phyloP scores from a whole-genome alignment of 2,329 filamentous ascomycete genomes.

The Trichoderma brevicompactum region DNA sequence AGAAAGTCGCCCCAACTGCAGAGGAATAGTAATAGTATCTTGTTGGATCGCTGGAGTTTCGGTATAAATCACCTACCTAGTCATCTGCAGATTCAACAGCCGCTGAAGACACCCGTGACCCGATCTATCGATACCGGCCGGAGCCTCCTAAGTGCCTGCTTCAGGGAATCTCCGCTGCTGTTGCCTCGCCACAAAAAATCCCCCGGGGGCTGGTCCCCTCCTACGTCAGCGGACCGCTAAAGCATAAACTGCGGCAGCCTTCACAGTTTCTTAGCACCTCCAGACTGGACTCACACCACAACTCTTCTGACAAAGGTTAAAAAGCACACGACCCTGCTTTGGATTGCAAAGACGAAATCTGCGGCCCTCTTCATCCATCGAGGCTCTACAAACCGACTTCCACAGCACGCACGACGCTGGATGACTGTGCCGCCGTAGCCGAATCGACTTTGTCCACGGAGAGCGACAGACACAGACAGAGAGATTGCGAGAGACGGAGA shows the following conservation, averaged over 20 bases:
- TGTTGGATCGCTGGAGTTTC: background rate
- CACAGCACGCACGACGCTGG: background rate
- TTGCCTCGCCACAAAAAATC: background rate
- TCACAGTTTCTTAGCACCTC: background rate
- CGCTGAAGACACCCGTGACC: too few relatives aligned
- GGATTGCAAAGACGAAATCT: background rate
- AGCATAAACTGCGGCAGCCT: background rate
- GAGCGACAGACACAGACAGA: conserved; percentile 7
- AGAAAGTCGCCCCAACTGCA: background rate
- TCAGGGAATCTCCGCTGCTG: background rate
- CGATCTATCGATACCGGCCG: background rate
- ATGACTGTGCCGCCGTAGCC: conserved; percentile 20
- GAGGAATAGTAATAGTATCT: background rate
- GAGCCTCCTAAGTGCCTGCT: background rate
- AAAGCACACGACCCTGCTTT: background rate
- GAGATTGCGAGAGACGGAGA: background rate
- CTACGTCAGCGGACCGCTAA: conserved; percentile 25
- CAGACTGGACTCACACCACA: background rate
- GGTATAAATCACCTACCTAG: background rate
- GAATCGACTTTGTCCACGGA: conserved; percentile 7
- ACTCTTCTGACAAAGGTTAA: background rate
- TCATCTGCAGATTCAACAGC: too few relatives aligned
- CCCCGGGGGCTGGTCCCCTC: background rate
- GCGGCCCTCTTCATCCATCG: background rate
- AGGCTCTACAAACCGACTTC: background rate